A percentile compares a stretch with the other conserved stretches of the same genome.
These are phyloP conservation scores for Barbarea vulgaris DNA, from an alignment of 345 rosid species.

Conservation along the genomic window DNA sequence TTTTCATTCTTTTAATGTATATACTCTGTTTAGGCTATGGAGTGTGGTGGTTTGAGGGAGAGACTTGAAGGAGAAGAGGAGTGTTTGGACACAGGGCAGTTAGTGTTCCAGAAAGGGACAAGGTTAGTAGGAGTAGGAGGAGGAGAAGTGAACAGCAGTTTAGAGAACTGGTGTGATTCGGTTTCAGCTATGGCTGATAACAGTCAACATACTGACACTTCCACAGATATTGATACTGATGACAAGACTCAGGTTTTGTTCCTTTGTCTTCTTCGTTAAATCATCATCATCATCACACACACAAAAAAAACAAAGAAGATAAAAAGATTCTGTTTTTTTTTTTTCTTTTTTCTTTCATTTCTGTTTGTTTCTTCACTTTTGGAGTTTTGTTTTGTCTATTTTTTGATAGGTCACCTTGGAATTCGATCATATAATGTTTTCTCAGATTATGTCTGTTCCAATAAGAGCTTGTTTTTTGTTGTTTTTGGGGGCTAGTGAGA, in stretches of 20 bases:
- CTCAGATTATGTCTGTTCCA: slow-evolving; percentile 23
- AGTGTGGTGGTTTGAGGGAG: slow-evolving; percentile 49
- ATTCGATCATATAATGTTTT: slow-evolving; percentile 28
- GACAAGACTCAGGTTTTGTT: slow-evolving; percentile 74
- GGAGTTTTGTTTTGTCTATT: slow-evolving; percentile 39
- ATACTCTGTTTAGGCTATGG: slow-evolving; percentile 34
- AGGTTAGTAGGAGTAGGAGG: slow-evolving; percentile 44
- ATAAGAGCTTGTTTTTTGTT: slow-evolving; percentile 3
- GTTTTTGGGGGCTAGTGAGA: slow-evolving; percentile 8
- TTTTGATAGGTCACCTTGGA: slow-evolving; percentile 44
- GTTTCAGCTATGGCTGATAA: slow-evolving; percentile 73
- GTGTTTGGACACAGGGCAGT: slow-evolving; percentile 73
- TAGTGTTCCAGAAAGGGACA: slow-evolving; percentile 57
- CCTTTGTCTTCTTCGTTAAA: slow-evolving; percentile 41
- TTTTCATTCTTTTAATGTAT: neutral
- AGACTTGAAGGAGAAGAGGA: slow-evolving; percentile 47
- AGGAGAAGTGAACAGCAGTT: slow-evolving; percentile 53
- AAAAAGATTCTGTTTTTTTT: slow-evolving; percentile 29
- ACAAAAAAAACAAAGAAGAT: neutral
- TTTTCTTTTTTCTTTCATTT: slow-evolving; percentile 2
- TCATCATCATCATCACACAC: neutral
- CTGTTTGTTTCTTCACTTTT: slow-evolving; percentile 24
- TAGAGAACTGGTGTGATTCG: slow-evolving; percentile 84
- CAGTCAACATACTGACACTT: slow-evolving; percentile 96
- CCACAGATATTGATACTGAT: slow-evolving; percentile 88